Evolutionary conservation across 768 basidiomycete genomes (phyloP).

Genomic region (Boletus rufocinnamomeus): DNA sequence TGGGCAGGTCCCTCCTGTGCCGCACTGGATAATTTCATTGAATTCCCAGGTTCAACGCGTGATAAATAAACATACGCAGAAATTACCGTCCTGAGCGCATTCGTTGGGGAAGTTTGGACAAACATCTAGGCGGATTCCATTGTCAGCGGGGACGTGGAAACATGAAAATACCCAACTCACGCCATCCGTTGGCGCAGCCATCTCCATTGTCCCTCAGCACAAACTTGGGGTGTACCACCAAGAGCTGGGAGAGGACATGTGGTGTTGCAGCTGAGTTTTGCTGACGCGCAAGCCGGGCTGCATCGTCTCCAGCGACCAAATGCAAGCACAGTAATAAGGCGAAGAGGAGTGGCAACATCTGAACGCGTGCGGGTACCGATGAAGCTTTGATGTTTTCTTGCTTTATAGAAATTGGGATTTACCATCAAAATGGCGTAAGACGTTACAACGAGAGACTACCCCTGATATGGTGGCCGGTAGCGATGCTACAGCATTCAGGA

Average conservation of each 20-base stretch:
- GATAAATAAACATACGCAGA: constrained; percentile 19
- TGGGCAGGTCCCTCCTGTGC: constrained; percentile 17
- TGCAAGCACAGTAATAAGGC: constrained; percentile 12
- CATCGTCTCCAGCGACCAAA: constrained; percentile 8
- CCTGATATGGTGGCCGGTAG: too few species aligned
- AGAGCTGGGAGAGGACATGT: constrained; percentile 12
- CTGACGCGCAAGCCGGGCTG: background rate
- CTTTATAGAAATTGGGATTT: constrained; percentile 1
- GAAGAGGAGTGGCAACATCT: constrained; percentile 18
- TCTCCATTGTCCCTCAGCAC: constrained; percentile 1
- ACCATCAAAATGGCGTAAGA: too few species aligned
- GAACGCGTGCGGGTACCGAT: background rate
- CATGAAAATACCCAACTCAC: constrained; percentile 9
- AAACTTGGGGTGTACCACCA: constrained; percentile 12
- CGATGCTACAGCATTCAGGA: too few species aligned
- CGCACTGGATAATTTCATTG: constrained; percentile 16
- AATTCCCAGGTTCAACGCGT: background rate
- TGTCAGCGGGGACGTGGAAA: background rate
- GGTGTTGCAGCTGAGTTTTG: constrained; percentile 6
- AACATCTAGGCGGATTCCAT: constrained; percentile 5
- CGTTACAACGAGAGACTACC: too few species aligned
- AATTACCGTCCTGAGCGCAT: constrained; percentile 22
- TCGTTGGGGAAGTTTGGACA: constrained; percentile 22
- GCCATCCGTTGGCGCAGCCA: constrained; percentile 17
- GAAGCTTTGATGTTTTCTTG: background rate